Base-by-base conservation (phyloP, 192 early-diverging fungal genomes). In the Coemansia sp. region DNA sequence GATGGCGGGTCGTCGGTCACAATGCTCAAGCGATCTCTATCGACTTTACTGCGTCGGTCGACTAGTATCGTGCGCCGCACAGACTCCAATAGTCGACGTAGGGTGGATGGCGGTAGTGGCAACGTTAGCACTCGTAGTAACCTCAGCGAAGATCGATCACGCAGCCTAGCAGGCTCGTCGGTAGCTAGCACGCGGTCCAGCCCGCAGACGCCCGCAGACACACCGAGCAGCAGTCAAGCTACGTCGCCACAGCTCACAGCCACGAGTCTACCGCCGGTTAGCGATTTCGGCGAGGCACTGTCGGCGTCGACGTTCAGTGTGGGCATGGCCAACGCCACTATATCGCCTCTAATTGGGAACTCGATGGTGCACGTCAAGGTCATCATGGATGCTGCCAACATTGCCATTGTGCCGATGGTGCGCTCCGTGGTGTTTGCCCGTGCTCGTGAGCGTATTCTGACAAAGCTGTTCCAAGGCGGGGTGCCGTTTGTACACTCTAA, bases 331-430 rank as follows among this genome's bases (percentile, higher is more conserved):
- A 76, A 74, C 43, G 43, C 63, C 16, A 69, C 71, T 18, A 52
- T 79, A 0, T 74, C 77, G 41, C 66, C 77, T 36, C 77, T 84
- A 16, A 66, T 84, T n/a, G 71, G 82, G 41, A 78, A 78, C 69
- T 84, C 82, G 11, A 84, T 79, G 73, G 63, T 84, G 5, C 82
- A 79, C 54, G 63, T 84, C 59, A 84, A 84, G 59, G 82, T 79
- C 4, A 20, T 84, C 33, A 66, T 84, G 77, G 77, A 79, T 63
- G 54, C 47, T 3, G 46, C 47, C 33, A 76, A 47, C 20, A 54
- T 55, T 3, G 67, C 79, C 3, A 66, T 84, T 11, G 65, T 84
- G 60, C 71, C 82, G 11, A 73, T 84, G 74, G 34, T 73, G 61
- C 77, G 71, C 65, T 67, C 64, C 10, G 61, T 76, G n/a, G 77